Percentiles rank a stretch among this genome's conserved stretches.
Evolutionary conservation across 192 early-diverging fungal genomes (phyloP).

Genomic region (Podochytrium sp.): DNA sequence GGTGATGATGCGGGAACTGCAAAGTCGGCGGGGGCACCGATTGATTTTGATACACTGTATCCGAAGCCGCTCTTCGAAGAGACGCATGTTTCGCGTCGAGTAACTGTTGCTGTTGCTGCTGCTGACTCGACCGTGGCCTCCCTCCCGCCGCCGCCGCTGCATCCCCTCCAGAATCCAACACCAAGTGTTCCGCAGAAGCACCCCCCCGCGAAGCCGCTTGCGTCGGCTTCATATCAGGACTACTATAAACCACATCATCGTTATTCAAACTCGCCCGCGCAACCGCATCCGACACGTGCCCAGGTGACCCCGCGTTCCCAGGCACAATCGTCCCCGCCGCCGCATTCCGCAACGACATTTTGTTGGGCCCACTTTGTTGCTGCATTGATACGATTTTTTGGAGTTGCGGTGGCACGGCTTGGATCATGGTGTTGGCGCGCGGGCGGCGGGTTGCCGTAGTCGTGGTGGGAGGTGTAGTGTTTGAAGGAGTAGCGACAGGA

Average conservation of each 20-base stretch:
- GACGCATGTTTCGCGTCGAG: conserved; percentile 22
- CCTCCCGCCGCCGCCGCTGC: too few species aligned
- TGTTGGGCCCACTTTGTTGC: conserved; percentile 38
- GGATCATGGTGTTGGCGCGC: conserved; percentile 58
- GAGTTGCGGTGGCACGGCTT: conserved; percentile 54
- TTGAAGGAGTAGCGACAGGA: background rate
- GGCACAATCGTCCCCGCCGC: background rate
- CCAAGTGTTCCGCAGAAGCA: too few species aligned
- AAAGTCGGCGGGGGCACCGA: background rate
- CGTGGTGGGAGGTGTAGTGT: background rate
- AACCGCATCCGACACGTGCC: background rate
- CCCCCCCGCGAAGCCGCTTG: too few species aligned
- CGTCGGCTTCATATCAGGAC: conserved; percentile 14
- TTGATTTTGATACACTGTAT: conserved; percentile 2
- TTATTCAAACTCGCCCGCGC: background rate
- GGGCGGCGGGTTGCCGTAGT: conserved; percentile 32
- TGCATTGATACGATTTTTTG: conserved; percentile 53
- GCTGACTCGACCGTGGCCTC: too few species aligned
- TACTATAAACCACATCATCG: conserved; percentile 4
- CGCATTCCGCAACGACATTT: conserved; percentile 22
- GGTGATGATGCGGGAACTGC: background rate
- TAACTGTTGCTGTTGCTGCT: too few species aligned
- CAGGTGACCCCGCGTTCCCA: background rate
- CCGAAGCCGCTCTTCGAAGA: conserved; percentile 38
- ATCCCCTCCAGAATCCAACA: too few species aligned